Evolutionary conservation across 2,329 filamentous ascomycete species (phyloP).

Genomic region (Xylariales sp.): DNA sequence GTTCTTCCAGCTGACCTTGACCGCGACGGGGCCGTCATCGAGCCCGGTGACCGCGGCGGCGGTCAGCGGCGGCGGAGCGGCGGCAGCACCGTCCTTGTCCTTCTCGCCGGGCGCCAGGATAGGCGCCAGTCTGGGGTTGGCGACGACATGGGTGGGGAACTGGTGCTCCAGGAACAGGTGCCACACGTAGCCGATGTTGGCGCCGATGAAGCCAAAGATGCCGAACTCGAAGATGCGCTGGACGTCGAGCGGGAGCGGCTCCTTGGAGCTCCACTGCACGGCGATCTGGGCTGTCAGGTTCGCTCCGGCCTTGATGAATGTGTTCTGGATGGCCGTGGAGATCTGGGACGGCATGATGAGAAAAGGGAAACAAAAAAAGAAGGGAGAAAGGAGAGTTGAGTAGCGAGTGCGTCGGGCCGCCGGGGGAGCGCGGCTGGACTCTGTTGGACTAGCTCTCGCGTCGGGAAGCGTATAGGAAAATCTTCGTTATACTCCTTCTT

Average conservation of each 20-base stretch:
- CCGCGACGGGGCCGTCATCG: not conserved
- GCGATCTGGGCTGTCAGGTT: conserved; percentile 12
- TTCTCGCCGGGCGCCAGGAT: conserved; percentile 18
- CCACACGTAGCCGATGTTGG: conserved; percentile 29
- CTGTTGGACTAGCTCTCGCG: no score
- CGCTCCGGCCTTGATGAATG: conserved; percentile 9
- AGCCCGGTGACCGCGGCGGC: no score
- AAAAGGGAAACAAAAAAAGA: not conserved
- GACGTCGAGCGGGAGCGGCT: conserved; percentile 17
- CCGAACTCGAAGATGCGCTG: conserved; percentile 31
- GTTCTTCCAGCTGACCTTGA: conserved; percentile 26
- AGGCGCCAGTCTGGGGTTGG: conserved; percentile 12
- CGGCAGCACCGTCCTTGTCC: conserved; percentile 11
- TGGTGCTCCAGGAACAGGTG: conserved; percentile 29
- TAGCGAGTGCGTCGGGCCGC: not conserved
- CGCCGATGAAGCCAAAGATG: conserved; percentile 28
- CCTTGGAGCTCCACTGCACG: conserved; percentile 7
- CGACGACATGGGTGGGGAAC: conserved; percentile 23
- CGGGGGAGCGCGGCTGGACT: no score
- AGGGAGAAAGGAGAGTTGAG: not conserved
- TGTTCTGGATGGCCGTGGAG: conserved; percentile 9
- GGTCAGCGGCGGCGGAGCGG: not conserved
- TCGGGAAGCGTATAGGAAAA: no score
- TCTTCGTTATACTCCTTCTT: no score
- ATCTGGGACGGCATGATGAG: conserved; percentile 10